Evolutionary conservation across 2,329 filamentous ascomycete species (phyloP).

Genomic region (Arthroderma sp.): DNA sequence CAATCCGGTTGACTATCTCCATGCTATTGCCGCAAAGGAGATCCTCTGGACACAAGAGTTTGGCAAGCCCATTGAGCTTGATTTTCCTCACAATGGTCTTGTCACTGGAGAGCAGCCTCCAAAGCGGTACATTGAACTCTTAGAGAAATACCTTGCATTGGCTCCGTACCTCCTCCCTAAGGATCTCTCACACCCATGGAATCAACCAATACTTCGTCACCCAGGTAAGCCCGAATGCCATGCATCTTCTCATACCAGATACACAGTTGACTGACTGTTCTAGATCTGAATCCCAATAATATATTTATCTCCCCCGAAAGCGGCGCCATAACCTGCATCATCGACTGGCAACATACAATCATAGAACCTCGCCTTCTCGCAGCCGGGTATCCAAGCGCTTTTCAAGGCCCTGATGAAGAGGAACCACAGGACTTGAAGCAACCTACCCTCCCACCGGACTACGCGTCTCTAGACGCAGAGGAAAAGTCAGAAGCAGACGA

Average conservation of each 20-base stretch:
- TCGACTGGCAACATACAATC: constrained; percentile 10
- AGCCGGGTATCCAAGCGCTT: constrained; percentile 8
- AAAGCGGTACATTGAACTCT: constrained; percentile 4
- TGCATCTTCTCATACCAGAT: not conserved
- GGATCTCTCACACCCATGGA: not conserved
- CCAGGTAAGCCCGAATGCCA: constrained; percentile 4
- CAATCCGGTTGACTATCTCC: constrained; percentile 4
- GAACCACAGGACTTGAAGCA: constrained; percentile 2
- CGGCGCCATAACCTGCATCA: constrained; percentile 7
- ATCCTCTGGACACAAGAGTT: constrained; percentile 6
- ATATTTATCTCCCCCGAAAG: constrained; percentile 9
- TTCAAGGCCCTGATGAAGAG: constrained; percentile 7
- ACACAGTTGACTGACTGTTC: not conserved
- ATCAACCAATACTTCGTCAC: constrained; percentile 11
- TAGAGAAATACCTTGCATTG: constrained; percentile 7
- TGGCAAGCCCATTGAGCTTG: constrained; percentile 6
- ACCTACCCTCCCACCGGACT: constrained; percentile 6
- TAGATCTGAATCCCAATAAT: constrained; percentile 10
- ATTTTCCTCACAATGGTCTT: constrained; percentile 7
- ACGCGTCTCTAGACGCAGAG: constrained; percentile 3
- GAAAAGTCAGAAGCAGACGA: constrained; percentile 9
- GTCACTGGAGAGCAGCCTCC: constrained; percentile 5
- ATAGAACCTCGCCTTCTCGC: constrained; percentile 8
- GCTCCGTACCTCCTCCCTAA: constrained; percentile 8
- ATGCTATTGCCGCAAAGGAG: constrained; percentile 6